These are phyloP conservation scores for Leishmania tropica DNA, from an alignment of 208 protist species.

Conservation along the genomic window DNA sequence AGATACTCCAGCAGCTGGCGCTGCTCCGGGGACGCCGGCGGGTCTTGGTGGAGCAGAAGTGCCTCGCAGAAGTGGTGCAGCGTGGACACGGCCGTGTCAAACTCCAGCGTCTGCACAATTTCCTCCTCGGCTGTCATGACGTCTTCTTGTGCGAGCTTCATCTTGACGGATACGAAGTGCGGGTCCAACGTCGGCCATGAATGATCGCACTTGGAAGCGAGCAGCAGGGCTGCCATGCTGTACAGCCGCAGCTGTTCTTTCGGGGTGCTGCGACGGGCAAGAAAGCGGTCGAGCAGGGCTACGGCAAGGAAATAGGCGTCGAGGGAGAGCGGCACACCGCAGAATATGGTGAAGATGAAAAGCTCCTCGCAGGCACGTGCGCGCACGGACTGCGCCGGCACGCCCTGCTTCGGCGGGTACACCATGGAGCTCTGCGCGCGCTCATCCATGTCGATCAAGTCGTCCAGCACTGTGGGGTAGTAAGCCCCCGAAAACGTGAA, in stretches of 20 bases:
- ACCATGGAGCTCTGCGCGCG: constrained; percentile 15
- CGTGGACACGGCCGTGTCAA: constrained; percentile 51
- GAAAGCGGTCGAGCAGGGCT: constrained; percentile 83
- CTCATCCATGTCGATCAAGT: constrained; percentile 74
- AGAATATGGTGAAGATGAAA: constrained; percentile 37
- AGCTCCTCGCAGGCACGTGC: constrained; percentile 49
- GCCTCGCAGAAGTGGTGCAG: constrained; percentile 51
- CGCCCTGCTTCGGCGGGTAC: constrained; percentile 21
- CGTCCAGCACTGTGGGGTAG: constrained; percentile 56
- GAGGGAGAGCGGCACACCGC: constrained; percentile 37
- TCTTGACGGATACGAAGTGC: constrained; percentile 67
- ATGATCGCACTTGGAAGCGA: constrained; percentile 99
- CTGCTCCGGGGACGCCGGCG: constrained; percentile 51
- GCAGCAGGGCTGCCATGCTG: constrained; percentile 91
- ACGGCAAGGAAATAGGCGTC: constrained; percentile 85
- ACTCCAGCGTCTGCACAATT: constrained; percentile 48
- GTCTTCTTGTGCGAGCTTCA: constrained; percentile 84
- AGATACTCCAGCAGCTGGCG: constrained; percentile 55
- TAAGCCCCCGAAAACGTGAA: constrained; percentile 46
- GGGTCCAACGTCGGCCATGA: constrained; percentile 95
- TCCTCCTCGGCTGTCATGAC: constrained; percentile 55
- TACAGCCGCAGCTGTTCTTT: constrained; percentile 58
- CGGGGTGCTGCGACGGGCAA: constrained; percentile 55
- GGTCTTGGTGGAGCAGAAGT: constrained; percentile 70
- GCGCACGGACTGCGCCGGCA: constrained; percentile 28